A percentile compares a stretch with the other conserved stretches of the same genome.
These are phyloP conservation scores for Zymoseptoria passerinii DNA, from an alignment of 2,329 filamentous ascomycete genomes.

Conservation along the genomic window DNA sequence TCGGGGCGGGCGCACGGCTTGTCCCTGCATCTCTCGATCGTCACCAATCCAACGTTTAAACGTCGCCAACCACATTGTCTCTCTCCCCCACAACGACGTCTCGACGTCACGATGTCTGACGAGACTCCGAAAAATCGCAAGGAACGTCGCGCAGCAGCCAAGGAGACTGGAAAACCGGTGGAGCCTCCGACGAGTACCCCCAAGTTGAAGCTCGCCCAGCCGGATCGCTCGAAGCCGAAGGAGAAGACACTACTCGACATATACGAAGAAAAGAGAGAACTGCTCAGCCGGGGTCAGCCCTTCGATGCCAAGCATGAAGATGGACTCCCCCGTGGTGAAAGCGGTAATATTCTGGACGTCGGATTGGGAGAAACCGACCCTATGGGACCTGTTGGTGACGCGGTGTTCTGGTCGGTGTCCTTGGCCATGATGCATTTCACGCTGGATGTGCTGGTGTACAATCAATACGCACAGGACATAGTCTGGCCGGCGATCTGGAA, in stretches of 20 bases:
- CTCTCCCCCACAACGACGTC: not conserved
- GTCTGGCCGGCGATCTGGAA: slow-evolving; percentile 48
- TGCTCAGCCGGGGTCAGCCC: slow-evolving; percentile 42
- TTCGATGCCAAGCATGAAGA: slow-evolving; percentile 38
- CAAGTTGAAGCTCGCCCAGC: slow-evolving; percentile 57
- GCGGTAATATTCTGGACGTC: slow-evolving; percentile 30
- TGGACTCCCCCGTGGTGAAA: slow-evolving; percentile 24
- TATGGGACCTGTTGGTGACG: slow-evolving; percentile 40
- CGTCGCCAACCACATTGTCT: not conserved
- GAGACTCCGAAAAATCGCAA: slow-evolving; percentile 35
- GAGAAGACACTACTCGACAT: slow-evolving; percentile 66
- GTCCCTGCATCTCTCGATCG: not conserved
- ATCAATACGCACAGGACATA: slow-evolving; percentile 65
- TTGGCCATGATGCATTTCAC: slow-evolving; percentile 68
- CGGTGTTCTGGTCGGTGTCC: slow-evolving; percentile 46
- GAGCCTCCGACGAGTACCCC: slow-evolving; percentile 35
- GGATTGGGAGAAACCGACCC: slow-evolving; percentile 34
- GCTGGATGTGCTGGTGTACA: slow-evolving; percentile 68
- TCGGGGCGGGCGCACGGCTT: not conserved
- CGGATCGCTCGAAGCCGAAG: slow-evolving; percentile 55
- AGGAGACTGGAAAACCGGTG: slow-evolving; percentile 30
- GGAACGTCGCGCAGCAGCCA: slow-evolving; percentile 36
- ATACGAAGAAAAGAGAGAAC: slow-evolving; percentile 51
- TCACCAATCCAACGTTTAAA: not conserved
- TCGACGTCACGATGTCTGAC: slow-evolving; percentile 2